These are phyloP conservation scores for Fusarium buxicola DNA, from an alignment of 2,329 filamentous ascomycete genomes.

Conservation along the genomic window DNA sequence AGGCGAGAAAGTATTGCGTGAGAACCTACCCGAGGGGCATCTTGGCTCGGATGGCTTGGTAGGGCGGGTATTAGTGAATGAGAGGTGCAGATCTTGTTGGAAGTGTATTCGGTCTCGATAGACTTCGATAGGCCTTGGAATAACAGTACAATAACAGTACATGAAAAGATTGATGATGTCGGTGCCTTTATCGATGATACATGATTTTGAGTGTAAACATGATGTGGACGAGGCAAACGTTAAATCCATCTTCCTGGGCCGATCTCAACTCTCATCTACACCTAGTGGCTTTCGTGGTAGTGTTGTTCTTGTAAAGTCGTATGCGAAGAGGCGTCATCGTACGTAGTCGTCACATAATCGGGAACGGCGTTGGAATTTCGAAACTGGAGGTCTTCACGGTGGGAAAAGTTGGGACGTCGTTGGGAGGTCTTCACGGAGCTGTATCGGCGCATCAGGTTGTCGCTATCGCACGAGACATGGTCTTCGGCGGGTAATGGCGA, in stretches of 20 bases:
- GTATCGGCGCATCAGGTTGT: constrained; percentile 16
- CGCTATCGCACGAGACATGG: constrained; percentile 14
- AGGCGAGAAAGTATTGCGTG: constrained; percentile 30
- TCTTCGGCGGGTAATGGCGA: constrained; percentile 11
- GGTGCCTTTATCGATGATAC: constrained; percentile 7
- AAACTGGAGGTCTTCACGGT: constrained; percentile 15
- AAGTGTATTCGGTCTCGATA: constrained; percentile 9
- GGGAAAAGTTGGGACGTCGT: constrained; percentile 1
- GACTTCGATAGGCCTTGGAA: constrained; percentile 7
- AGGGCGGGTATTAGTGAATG: neutral
- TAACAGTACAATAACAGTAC: neutral
- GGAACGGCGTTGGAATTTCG: constrained; percentile 22
- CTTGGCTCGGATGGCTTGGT: constrained; percentile 25
- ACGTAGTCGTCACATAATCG: constrained; percentile 26
- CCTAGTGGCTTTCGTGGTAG: neutral
- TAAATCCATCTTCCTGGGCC: neutral
- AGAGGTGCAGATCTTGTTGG: neutral
- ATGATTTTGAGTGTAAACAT: constrained; percentile 9
- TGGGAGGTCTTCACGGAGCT: constrained; percentile 24
- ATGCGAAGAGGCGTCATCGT: constrained; percentile 21
- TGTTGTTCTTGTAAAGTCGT: constrained; percentile 6
- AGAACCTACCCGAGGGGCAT: constrained; percentile 24
- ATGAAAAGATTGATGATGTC: constrained; percentile 3
- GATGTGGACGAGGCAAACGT: neutral
- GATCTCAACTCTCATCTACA: neutral